These are phyloP conservation scores for Nemania serpens DNA, from an alignment of 2,329 filamentous ascomycete species.

Conservation along the genomic window DNA sequence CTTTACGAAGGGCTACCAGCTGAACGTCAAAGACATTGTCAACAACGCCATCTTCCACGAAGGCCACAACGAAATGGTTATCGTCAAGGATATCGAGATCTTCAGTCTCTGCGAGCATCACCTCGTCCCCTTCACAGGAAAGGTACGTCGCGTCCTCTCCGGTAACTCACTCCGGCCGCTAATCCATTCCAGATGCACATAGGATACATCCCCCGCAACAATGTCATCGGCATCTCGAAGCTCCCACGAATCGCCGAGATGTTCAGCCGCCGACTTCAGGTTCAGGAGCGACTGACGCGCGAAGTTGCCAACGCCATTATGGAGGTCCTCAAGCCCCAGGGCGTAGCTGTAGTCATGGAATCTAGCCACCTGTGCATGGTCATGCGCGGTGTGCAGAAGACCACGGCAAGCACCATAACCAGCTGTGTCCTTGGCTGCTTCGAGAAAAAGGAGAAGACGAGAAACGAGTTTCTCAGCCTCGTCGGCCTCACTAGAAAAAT, in stretches of 20 bases:
- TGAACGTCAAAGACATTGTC: constrained; percentile 89
- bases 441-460: constrained; percentile 87
- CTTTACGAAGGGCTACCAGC: constrained; percentile 96
- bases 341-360: constrained; percentile 97
- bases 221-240: constrained; percentile 92
- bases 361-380: constrained; percentile 98
- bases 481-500: constrained; percentile 52
- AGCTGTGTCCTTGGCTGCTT: constrained; percentile 98
- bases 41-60: constrained; percentile 96
- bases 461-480: constrained; percentile 93
- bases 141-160: constrained; percentile 60
- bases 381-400: constrained; percentile 97
- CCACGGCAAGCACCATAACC: constrained; percentile 82
- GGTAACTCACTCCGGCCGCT: background rate
- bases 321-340: constrained; percentile 90
- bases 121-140: constrained; percentile 93
- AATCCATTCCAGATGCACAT: constrained; percentile 81
- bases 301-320: constrained; percentile 94
- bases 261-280: constrained; percentile 91
- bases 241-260: constrained; percentile 95
- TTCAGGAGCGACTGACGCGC: constrained; percentile 94
- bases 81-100: constrained; percentile 96
- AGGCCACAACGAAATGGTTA: constrained; percentile 95
- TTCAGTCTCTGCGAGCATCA: constrained; percentile 97
- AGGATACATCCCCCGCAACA: constrained; percentile 89